Evolutionary conservation across 176 grass and related monocot species (phyloP).

Genomic region (Rhipidocladum racemiflorum): DNA sequence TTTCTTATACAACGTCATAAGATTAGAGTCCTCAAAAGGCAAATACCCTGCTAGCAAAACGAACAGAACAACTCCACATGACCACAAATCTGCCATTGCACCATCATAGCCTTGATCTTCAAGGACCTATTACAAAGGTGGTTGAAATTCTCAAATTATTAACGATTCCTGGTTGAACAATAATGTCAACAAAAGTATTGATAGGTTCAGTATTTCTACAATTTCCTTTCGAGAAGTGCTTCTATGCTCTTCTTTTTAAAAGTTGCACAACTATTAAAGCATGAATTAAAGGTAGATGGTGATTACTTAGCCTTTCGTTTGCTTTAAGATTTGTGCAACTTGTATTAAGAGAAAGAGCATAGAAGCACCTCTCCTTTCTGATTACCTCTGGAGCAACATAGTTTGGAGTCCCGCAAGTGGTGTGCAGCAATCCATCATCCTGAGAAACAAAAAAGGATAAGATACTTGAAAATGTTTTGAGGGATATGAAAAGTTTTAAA

Average conservation of each 20-base stretch:
- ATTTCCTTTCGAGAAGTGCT: too few relatives aligned
- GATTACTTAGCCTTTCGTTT: too few relatives aligned
- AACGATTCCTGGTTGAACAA: not conserved
- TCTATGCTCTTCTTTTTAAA: too few relatives aligned
- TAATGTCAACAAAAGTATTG: not conserved
- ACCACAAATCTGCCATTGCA: slow-evolving; percentile 95
- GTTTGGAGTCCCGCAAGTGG: slow-evolving; percentile 94
- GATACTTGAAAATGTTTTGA: not conserved
- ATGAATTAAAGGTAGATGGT: too few relatives aligned
- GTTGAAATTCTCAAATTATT: not conserved
- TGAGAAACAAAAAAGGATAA: slow-evolving; percentile 16
- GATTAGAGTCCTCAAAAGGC: slow-evolving; percentile 96
- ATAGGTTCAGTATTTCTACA: not conserved
- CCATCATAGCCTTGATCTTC: slow-evolving; percentile 96
- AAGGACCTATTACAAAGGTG: slow-evolving; percentile 57
- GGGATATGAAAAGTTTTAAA: not conserved
- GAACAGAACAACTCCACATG: slow-evolving; percentile 98
- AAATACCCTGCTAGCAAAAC: slow-evolving; percentile 97
- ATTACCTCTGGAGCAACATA: slow-evolving; percentile 95
- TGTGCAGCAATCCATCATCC: slow-evolving; percentile 96
- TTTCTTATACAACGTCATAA: slow-evolving; percentile 95
- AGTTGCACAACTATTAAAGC: too few relatives aligned
- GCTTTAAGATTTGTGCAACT: too few relatives aligned
- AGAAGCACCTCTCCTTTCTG: too few relatives aligned
- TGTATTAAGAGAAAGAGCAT: too few relatives aligned